phyloP scores from a whole-genome alignment of 78 protist species.

The Dictyostelium purpureum region DNA sequence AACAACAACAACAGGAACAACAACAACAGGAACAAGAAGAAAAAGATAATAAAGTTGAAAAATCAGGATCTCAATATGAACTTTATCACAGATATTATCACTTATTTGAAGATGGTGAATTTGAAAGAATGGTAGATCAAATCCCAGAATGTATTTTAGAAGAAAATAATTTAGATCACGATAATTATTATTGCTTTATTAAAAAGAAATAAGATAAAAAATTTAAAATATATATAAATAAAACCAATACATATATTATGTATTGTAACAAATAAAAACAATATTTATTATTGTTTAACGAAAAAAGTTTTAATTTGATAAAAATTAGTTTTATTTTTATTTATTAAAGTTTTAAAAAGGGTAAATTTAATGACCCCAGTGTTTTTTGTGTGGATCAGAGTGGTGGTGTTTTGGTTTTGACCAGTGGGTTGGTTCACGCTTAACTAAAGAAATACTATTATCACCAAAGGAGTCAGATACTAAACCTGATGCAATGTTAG shows the following conservation, averaged over 20 bases:
- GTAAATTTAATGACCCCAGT: too few relatives aligned
- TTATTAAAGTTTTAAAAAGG: too few relatives aligned
- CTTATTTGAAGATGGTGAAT: conserved; percentile 79
- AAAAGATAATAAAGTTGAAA: background rate
- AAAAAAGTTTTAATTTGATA: too few relatives aligned
- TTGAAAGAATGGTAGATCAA: conserved; percentile 35
- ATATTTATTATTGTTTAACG: too few relatives aligned
- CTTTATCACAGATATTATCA: conserved; percentile 82
- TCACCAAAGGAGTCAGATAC: too few relatives aligned
- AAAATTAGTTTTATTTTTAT: background rate
- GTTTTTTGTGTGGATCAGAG: too few relatives aligned
- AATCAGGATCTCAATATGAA: conserved; percentile 52
- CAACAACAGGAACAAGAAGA: background rate
- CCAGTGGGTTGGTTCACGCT: too few relatives aligned
- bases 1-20: background rate
- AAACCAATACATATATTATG: background rate
- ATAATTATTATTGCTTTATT: conserved; percentile 71
- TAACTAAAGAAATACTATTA: too few relatives aligned
- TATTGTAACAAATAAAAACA: too few relatives aligned
- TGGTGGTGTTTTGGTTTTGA: too few relatives aligned
- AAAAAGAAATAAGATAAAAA: conserved; percentile 29
- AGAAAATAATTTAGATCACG: conserved; percentile 64
- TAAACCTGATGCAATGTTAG: too few relatives aligned
- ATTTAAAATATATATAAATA: too few relatives aligned
- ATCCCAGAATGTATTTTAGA: conserved; percentile 10